phyloP scores from a whole-genome alignment of 1,139 yeast genomes.

The Candida buenavistaensis region DNA sequence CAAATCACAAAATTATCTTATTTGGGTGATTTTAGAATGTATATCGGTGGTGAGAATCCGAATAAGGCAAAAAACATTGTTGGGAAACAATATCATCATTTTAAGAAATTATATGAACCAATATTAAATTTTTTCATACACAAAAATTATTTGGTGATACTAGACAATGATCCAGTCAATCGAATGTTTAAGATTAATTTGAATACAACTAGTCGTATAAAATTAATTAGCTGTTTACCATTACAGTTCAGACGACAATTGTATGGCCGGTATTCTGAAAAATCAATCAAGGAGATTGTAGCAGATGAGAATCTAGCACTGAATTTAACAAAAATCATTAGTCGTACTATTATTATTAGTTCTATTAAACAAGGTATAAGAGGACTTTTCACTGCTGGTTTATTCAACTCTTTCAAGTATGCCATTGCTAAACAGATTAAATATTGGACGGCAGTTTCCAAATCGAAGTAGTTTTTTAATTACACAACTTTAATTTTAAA shows the following conservation, averaged over 20 bases:
- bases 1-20: slow-evolving; percentile 82
- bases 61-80: slow-evolving; percentile 85
- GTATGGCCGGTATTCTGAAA: slow-evolving; percentile 39
- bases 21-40: slow-evolving; percentile 87
- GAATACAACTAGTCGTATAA: slow-evolving; percentile 22
- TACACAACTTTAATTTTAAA: no score
- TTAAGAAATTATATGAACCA: slow-evolving; percentile 73
- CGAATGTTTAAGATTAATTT: slow-evolving; percentile 21
- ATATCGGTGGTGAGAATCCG: slow-evolving; percentile 89
- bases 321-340: slow-evolving; percentile 47
- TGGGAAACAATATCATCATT: slow-evolving; percentile 65
- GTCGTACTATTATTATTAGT: slow-evolving; percentile 63
- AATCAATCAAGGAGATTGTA: slow-evolving; percentile 25
- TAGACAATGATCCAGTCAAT: slow-evolving; percentile 16
- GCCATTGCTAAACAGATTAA: slow-evolving; percentile 68
- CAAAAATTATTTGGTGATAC: slow-evolving; percentile 20
- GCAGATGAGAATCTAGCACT: slow-evolving; percentile 26
- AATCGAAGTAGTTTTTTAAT: no score
- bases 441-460: slow-evolving; percentile 15
- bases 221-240: slow-evolving; percentile 48
- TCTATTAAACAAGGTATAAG: slow-evolving; percentile 76
- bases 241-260: slow-evolving; percentile 48
- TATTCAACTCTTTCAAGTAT: slow-evolving; percentile 67
- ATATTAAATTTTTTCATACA: slow-evolving; percentile 33
- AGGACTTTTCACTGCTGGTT: slow-evolving; percentile 87